Evolutionary conservation across 441 rosid species (phyloP).

Genomic region (Pelargonium cotyledonis): DNA sequence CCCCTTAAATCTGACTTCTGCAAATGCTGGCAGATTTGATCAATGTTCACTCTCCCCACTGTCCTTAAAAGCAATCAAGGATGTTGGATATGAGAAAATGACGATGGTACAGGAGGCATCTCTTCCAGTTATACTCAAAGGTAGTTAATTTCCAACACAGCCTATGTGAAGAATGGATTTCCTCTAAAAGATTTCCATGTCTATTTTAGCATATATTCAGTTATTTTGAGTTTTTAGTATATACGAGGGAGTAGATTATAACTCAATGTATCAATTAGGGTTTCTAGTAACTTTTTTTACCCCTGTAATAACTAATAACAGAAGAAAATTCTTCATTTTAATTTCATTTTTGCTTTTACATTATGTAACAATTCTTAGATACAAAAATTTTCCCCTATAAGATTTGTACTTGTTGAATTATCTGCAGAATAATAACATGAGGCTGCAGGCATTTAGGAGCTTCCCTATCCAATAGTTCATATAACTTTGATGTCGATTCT

Average conservation of each 20-base stretch:
- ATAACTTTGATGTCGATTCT: too few species aligned
- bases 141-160: conserved; percentile 25
- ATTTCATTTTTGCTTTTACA: too few species aligned
- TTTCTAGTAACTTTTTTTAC: background rate
- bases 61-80: conserved; percentile 74
- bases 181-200: background rate
- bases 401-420: too few species aligned
- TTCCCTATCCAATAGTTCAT: too few species aligned
- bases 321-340: too few species aligned
- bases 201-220: background rate
- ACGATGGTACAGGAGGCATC: conserved; percentile 93
- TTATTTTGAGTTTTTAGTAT: background rate
- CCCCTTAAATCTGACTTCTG: conserved; percentile 9
- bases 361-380: too few species aligned
- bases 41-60: conserved; percentile 64
- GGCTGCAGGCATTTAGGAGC: too few species aligned
- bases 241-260: background rate
- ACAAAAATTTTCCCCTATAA: too few species aligned
- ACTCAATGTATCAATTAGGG: background rate
- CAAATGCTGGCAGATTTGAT: conserved; percentile 57
- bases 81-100: conserved; percentile 89
- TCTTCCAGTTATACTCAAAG: conserved; percentile 76
- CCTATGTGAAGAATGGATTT: background rate
- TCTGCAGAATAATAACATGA: too few species aligned
- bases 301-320: too few species aligned